These are phyloP conservation scores for Colletotrichum tanaceti DNA, from an alignment of 2,329 filamentous ascomycete species.

Conservation along the genomic window DNA sequence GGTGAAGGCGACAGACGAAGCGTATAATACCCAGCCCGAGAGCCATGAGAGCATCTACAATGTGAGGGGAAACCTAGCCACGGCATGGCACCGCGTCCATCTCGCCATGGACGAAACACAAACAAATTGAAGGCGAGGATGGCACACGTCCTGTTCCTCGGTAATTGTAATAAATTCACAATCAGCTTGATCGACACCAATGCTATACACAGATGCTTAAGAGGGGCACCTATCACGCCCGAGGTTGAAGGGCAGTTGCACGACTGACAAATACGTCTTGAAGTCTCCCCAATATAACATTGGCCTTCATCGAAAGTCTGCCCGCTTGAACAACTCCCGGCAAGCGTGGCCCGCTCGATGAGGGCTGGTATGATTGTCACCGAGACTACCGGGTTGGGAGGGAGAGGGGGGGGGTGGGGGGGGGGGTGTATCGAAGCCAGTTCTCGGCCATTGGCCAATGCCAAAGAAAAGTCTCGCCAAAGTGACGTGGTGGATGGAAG, in stretches of 20 bases:
- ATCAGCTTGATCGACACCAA: conserved; percentile 1
- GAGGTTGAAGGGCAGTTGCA: neutral
- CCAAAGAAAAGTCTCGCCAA: conserved; percentile 5
- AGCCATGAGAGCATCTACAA: conserved; percentile 58
- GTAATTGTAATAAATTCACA: neutral
- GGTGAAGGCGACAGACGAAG: conserved; percentile 62
- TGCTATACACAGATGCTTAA: too few species aligned
- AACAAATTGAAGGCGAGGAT: too few species aligned
- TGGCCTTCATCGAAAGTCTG: neutral
- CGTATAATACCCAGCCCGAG: conserved; percentile 62
- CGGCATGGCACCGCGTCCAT: conserved; percentile 58
- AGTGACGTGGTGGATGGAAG: conserved; percentile 26
- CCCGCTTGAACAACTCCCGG: neutral
- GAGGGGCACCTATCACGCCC: neutral
- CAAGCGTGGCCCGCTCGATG: neutral
- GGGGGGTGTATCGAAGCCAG: too few species aligned
- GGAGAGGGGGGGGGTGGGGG: too few species aligned
- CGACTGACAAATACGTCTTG: too few species aligned
- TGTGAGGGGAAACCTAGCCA: conserved; percentile 58
- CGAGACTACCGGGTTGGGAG: neutral
- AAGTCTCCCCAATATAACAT: neutral
- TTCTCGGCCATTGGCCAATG: conserved; percentile 35
- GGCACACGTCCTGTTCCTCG: too few species aligned
- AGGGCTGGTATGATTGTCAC: neutral
- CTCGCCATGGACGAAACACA: neutral